A percentile compares a stretch with the other conserved stretches of the same genome.
These are phyloP conservation scores for rapeseed (Brassica napus) DNA, from an alignment of 345 rosid genomes.

Conservation along the genomic window DNA sequence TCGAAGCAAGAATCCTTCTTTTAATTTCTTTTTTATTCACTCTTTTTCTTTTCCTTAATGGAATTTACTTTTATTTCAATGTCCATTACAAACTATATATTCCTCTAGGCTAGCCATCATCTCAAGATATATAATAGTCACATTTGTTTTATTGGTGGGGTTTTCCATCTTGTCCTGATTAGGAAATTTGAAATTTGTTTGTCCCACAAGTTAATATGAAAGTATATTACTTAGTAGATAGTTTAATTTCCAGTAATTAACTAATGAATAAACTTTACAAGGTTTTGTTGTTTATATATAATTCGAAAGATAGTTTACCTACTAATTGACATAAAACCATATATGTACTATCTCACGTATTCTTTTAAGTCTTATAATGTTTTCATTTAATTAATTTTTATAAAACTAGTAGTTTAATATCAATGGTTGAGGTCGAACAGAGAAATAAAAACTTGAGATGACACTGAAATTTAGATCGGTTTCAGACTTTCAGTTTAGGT, in stretches of 20 bases:
- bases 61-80: conserved; percentile 32
- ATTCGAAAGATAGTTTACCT: conserved; percentile 29
- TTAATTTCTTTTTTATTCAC: conserved; percentile 20
- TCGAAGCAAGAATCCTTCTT: conserved; percentile 44
- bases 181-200: conserved; percentile 9
- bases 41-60: conserved; percentile 26
- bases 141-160: conserved; percentile 33
- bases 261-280: not conserved
- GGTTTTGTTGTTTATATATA: conserved; percentile 13
- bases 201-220: conserved; percentile 14
- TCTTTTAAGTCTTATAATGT: not conserved
- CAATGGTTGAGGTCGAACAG: not conserved
- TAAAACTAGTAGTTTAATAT: not conserved
- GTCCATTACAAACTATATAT: not conserved
- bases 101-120: conserved; percentile 24
- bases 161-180: conserved; percentile 26
- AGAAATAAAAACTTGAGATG: not conserved
- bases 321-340: conserved; percentile 26
- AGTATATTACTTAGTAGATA: not conserved
- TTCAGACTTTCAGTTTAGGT: not conserved
- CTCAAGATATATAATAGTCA: conserved; percentile 7
- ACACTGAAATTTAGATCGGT: not conserved
- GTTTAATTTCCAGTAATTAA: not conserved
- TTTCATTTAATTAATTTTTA: not conserved
- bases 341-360: not conserved